Percentiles rank a stretch among this genome's conserved stretches.
phyloP scores from a whole-genome alignment of 495 filamentous ascomycete species.

The Penicillium robsamsonii region DNA sequence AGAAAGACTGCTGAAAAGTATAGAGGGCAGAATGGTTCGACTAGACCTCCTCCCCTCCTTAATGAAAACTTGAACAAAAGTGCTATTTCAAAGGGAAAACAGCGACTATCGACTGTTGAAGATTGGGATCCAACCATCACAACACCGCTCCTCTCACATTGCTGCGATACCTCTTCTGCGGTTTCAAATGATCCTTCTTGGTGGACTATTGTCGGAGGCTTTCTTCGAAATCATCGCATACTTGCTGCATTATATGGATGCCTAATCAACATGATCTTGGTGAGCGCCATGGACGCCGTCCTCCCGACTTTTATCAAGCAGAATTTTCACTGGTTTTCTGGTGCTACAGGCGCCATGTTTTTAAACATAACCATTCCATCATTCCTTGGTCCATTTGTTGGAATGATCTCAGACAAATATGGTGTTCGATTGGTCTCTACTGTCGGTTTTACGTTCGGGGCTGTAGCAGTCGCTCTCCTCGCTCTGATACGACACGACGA shows the following conservation, averaged over 20 bases:
- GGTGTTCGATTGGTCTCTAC: background rate
- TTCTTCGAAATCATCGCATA: background rate
- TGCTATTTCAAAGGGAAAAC: background rate
- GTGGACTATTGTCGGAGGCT: slow-evolving; percentile 7
- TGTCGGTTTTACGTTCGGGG: background rate
- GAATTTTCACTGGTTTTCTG: slow-evolving; percentile 9
- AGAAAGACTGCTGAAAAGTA: slow-evolving; percentile 1
- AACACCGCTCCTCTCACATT: background rate
- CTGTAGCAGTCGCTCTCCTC: background rate
- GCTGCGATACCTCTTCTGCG: background rate
- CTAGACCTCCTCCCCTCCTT: too few relatives aligned
- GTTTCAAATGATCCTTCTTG: background rate
- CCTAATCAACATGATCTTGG: slow-evolving; percentile 6
- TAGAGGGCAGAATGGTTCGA: background rate
- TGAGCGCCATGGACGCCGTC: slow-evolving; percentile 7
- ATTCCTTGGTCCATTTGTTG: slow-evolving; percentile 5
- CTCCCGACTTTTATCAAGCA: slow-evolving; percentile 6
- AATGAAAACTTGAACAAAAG: background rate
- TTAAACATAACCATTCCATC: slow-evolving; percentile 10
- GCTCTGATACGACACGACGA: background rate
- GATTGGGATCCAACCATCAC: background rate
- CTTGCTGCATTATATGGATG: slow-evolving; percentile 8
- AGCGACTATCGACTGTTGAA: slow-evolving; percentile 1
- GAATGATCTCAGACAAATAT: slow-evolving; percentile 8
- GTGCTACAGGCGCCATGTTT: slow-evolving; percentile 7